Evolutionary conservation across 441 rosid genomes (phyloP).

Genomic region (Adansonia rubrostipa): DNA sequence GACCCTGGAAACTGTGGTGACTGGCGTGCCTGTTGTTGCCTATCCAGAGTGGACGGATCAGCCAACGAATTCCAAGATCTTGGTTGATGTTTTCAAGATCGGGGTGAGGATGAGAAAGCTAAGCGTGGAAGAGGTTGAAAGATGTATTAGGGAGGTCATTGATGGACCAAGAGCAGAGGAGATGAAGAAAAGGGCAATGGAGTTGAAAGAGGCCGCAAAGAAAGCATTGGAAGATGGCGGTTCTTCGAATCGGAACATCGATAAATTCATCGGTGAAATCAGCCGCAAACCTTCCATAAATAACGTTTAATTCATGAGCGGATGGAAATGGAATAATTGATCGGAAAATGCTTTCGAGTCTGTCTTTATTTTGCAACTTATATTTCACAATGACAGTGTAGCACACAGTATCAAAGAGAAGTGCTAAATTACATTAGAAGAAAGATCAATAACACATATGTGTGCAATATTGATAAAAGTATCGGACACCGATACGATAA

Average conservation of each 20-base stretch:
- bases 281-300: background rate
- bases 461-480: too few relatives aligned
- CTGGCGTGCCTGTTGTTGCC: slow-evolving; percentile 55
- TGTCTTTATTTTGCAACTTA: background rate
- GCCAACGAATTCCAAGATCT: slow-evolving; percentile 41
- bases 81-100: slow-evolving; percentile 46
- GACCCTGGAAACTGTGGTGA: slow-evolving; percentile 45
- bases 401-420: background rate
- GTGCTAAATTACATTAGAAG: too few relatives aligned
- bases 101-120: slow-evolving; percentile 49
- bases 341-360: background rate
- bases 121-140: slow-evolving; percentile 40
- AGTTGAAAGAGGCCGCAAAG: slow-evolving; percentile 40
- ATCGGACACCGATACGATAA: too few relatives aligned
- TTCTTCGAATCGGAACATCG: slow-evolving; percentile 42
- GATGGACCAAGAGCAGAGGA: slow-evolving; percentile 32
- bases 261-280: slow-evolving; percentile 44
- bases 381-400: background rate
- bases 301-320: background rate
- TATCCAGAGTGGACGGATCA: slow-evolving; percentile 61
- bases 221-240: slow-evolving; percentile 47
- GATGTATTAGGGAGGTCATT: slow-evolving; percentile 43
- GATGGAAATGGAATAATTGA: too few relatives aligned
- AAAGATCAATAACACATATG: too few relatives aligned
- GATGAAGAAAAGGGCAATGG: slow-evolving; percentile 46